Base-by-base conservation (phyloP, 768 basidiomycete genomes). In the Xerocomus potaroensis region DNA sequence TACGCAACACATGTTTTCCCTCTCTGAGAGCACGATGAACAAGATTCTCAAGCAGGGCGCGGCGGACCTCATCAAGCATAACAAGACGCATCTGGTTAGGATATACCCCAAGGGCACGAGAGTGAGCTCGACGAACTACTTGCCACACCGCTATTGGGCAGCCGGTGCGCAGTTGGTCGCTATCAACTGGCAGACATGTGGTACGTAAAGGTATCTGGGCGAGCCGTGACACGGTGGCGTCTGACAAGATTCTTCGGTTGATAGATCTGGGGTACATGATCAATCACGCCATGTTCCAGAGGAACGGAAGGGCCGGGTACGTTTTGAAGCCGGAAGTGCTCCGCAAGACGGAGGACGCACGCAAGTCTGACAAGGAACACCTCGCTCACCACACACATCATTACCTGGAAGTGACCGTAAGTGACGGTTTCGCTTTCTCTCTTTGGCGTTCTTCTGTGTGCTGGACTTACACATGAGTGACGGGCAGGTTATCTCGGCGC, bases 131-230 rank as follows among this genome's bases (percentile, higher is more conserved):
- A 82, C 82, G 19, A 98, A 98, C 60, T 97, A 85, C 57, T 77
- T 87, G 51, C 94, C 94, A 7, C 84, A 92, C 65, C 76, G 82
- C 15, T 93, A 82, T 62, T 99, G 95, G 95, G 80, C 82, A 1
- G 82, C 82, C 2, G 95, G 95, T 0, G 78, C 82, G 11, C 94
- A 97, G 64, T 67, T 97, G 5, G 92, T 93, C 0, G 92, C 95
- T 8, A 76, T 99, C 45, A 99, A 99, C 65, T 98, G 93, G 92
- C 95, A 99, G 67, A 98, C 93, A 0, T 84, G 84, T 54, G 93
- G 92, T 94, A 60, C 45, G 83, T 72, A 30, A 22, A 37, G 7
- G 12, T 22, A 1, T 23, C 1, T 8, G 6, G 16, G 21, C n/a
- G n/a, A 22, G 36, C 21, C 8, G 21, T 23, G 32, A 34, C 21